Evolutionary conservation across 2,329 filamentous ascomycete species (phyloP), one percentile per base, ranked within the genome.

Genomic region (Alternaria novae-zelandiae): DNA sequence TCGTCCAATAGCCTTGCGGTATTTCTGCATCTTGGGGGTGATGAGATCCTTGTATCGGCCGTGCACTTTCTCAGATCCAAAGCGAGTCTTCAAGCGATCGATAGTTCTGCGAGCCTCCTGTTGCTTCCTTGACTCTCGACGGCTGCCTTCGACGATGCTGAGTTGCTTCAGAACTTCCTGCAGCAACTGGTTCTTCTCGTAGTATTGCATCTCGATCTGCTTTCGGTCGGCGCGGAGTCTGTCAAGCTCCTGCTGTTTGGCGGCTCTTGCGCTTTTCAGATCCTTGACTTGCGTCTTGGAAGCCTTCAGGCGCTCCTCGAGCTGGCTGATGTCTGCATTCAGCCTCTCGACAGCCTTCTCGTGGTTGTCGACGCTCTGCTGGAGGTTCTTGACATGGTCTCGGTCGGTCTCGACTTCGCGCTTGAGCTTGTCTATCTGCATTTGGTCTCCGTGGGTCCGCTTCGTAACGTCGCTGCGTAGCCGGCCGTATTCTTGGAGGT

Each of bases 11-110:
- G 96, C 96, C 70, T 96, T 93, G 67, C 96, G 92, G 74, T 90
- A 99, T 79, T 97, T 98, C 82, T 97, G 97, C 82, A 97, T 93
- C 80, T 97, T 98, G 2, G 96, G 95, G 69, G 93, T 94, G 83
- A 96, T 97, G 45, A 99, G 87, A 69, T 97, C 93, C 66, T 93
- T 93, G 49, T 98, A 88, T 49, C 95, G 90, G 20, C 96, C 96
- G 70, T 92, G 92, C 47, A 99, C 95, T 57, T 72, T 74, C 50
- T 95, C 95, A 4, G 70, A 61, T 2, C 94, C 93, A 72, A 94
- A 97, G 67, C 97, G 91, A 56, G 94, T 91, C 80, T 97, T 97
- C 73, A 99, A 85, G 30, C 92, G 90, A 11, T 90, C 89, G 32
- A 98, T 90, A 75, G 93, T 91, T 76, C 97, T 94, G 73, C 93